These are phyloP conservation scores for Solanum tacnaense DNA, from an alignment of 257 asterid species.

Conservation along the genomic window DNA sequence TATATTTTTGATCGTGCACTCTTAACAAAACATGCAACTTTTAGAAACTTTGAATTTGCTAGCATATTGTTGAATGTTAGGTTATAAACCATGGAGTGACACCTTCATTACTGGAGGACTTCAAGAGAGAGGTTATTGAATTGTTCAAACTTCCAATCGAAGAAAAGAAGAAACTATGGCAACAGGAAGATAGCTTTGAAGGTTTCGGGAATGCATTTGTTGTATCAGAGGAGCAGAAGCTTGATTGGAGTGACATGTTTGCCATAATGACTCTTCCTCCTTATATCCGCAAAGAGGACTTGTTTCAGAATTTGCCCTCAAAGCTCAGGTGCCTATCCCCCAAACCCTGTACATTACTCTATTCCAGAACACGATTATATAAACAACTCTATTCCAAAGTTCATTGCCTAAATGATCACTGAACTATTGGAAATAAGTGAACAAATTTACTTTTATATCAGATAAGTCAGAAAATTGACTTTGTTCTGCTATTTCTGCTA, in stretches of 20 bases:
- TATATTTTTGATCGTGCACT: too few relatives aligned
- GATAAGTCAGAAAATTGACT: neutral
- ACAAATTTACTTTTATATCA: neutral
- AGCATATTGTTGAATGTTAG: neutral
- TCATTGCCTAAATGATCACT: neutral
- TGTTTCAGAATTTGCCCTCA: conserved; percentile 40
- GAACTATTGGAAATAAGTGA: neutral
- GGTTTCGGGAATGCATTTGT: neutral
- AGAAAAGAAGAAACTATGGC: neutral
- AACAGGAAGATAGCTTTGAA: neutral
- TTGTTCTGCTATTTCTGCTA: neutral
- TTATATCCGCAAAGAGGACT: conserved; percentile 23
- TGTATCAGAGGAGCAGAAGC: conserved; percentile 4
- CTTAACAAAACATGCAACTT: too few relatives aligned
- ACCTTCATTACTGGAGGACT: neutral
- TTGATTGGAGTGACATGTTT: conserved; percentile 57
- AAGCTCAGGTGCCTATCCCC: conserved; percentile 23
- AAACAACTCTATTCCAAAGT: neutral
- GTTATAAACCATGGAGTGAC: conserved; percentile 1
- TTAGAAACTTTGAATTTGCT: neutral
- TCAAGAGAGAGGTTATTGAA: neutral
- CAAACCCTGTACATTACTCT: too few relatives aligned
- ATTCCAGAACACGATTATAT: too few relatives aligned
- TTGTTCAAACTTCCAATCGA: neutral
- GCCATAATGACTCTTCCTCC: conserved; percentile 29